Evolutionary conservation across 306 rosid species (phyloP).

Genomic region (Sicyos baderoa): DNA sequence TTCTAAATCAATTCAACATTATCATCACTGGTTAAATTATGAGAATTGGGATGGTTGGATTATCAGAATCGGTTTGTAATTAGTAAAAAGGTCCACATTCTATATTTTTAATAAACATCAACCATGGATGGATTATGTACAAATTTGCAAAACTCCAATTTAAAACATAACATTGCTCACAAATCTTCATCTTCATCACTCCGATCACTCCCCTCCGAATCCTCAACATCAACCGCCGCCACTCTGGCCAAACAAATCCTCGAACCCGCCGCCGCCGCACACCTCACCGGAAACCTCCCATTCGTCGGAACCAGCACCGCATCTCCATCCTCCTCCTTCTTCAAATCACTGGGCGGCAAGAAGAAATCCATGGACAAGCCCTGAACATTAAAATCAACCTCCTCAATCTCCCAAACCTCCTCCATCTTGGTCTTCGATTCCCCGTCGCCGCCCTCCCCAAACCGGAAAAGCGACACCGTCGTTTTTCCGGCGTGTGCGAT

Average conservation of each 20-base stretch:
- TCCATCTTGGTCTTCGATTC: conserved; percentile 75
- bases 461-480: conserved; percentile 54
- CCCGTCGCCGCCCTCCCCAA: conserved; percentile 45
- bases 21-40: too few relatives aligned
- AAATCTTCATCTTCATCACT: conserved; percentile 35
- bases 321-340: conserved; percentile 34
- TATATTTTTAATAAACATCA: neutral
- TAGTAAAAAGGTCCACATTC: neutral
- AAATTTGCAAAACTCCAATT: neutral
- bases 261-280: conserved; percentile 32
- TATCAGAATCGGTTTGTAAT: too few relatives aligned
- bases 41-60: too few relatives aligned
- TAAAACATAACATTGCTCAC: neutral
- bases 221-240: conserved; percentile 57
- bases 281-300: conserved; percentile 44
- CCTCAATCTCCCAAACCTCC: conserved; percentile 78
- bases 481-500: conserved; percentile 74
- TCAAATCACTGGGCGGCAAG: conserved; percentile 73
- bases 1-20: too few relatives aligned
- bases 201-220: conserved; percentile 26
- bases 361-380: conserved; percentile 79
- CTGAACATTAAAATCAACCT: conserved; percentile 71
- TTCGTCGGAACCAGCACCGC: conserved; percentile 18
- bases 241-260: conserved; percentile 59
- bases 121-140: conserved; percentile 14